phyloP scores from a whole-genome alignment of 805 yeast genomes.

The Candida stauntonica region DNA sequence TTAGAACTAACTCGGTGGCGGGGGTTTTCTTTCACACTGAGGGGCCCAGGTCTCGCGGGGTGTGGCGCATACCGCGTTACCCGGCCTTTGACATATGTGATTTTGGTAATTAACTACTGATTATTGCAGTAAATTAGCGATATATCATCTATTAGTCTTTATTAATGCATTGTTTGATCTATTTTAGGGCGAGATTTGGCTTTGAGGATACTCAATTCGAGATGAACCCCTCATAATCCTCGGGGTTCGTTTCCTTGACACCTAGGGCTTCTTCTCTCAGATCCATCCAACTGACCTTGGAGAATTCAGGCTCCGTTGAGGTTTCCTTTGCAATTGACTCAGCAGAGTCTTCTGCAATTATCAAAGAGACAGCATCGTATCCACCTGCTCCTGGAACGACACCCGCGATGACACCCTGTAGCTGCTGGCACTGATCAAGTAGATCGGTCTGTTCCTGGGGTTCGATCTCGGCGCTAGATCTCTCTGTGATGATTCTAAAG shows the following conservation, averaged over 20 bases:
- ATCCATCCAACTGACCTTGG: slow-evolving; percentile 62
- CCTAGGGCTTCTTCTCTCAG: slow-evolving; percentile 61
- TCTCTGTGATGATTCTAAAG: slow-evolving; percentile 55
- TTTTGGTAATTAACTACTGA: no score
- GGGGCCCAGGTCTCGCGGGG: no score
- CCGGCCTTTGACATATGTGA: no score
- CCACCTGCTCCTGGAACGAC: slow-evolving; percentile 99
- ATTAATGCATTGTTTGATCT: not conserved
- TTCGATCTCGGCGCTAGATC: slow-evolving; percentile 83
- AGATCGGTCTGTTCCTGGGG: slow-evolving; percentile 72
- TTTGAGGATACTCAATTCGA: slow-evolving; percentile 1
- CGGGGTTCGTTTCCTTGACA: slow-evolving; percentile 42
- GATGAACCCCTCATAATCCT: slow-evolving; percentile 23
- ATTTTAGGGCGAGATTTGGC: not conserved
- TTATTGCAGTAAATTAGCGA: no score
- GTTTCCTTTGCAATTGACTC: slow-evolving; percentile 30
- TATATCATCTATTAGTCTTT: no score
- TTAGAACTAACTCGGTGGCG: no score
- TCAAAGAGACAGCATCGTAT: slow-evolving; percentile 80
- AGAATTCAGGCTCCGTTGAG: slow-evolving; percentile 29
- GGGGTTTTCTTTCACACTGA: no score
- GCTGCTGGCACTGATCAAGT: slow-evolving; percentile 49
- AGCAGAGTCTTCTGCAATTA: slow-evolving; percentile 48
- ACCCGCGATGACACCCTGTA: slow-evolving; percentile 86
- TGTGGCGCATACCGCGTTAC: no score